A percentile compares a stretch with the other conserved stretches of the same genome.
Conservation (phyloP, 129 eudicot species). For the Apium graveolens region DNA sequence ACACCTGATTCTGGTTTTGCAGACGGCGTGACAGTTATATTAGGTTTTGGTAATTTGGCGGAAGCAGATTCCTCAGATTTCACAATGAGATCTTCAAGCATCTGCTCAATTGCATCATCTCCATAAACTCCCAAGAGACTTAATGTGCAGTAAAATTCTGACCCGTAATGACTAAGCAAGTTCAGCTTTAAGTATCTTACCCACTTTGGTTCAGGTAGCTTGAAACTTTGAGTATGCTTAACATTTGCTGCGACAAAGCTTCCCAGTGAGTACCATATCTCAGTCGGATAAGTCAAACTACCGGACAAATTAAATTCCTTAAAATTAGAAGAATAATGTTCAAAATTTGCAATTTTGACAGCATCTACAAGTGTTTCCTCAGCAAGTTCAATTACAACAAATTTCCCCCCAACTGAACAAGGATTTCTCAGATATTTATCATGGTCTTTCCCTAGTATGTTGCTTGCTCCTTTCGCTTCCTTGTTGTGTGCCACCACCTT, state of each 20-base stretch:
- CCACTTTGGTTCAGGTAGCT: conserved; percentile 85
- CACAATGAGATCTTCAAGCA: conserved; percentile 93
- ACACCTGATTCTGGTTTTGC: conserved; percentile 24
- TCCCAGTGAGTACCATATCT: conserved; percentile 61
- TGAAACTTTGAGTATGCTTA: conserved; percentile 67
- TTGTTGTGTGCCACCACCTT: conserved; percentile 82
- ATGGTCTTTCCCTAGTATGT: conserved; percentile 71
- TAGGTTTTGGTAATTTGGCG: conserved; percentile 18
- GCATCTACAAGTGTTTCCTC: conserved; percentile 89
- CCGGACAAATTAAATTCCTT: conserved; percentile 70
- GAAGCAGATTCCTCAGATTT: conserved; percentile 44
- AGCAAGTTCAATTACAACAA: conserved; percentile 70
- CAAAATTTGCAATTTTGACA: conserved; percentile 84
- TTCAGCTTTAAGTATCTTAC: conserved; percentile 66
- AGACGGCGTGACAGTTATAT: conserved; percentile 35
- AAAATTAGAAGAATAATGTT: conserved; percentile 86
- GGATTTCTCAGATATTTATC: conserved; percentile 92
- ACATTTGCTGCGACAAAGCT: conserved; percentile 81
- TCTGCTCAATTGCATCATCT: conserved; percentile 82
- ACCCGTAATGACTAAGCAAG: conserved; percentile 80
- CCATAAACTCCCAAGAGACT: conserved; percentile 85
- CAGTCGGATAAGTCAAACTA: conserved; percentile 76
- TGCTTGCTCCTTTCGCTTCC: conserved; percentile 90
- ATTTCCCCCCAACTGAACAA: conserved; percentile 75
- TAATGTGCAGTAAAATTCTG: conserved; percentile 81